Percentiles rank a stretch among this genome's conserved stretches.
Evolutionary conservation across 2,329 filamentous ascomycete species (phyloP).

Genomic region (Alternaria novae-zelandiae): DNA sequence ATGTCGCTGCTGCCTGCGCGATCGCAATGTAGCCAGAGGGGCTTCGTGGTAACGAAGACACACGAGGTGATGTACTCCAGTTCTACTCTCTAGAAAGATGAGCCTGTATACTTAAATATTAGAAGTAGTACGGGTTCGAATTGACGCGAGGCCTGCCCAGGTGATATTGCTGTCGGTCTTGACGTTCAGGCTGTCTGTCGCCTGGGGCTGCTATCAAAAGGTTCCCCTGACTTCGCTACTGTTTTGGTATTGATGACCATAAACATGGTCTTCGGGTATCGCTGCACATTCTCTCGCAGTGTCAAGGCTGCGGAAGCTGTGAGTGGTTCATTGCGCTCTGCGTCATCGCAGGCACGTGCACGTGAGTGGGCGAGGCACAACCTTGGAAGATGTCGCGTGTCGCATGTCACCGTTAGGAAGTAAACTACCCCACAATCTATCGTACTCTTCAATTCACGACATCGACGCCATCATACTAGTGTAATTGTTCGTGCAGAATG

Average conservation of each 20-base stretch:
- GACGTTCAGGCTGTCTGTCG: too few species aligned
- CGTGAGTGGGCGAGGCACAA: neutral
- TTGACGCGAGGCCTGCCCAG: too few species aligned
- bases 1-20: neutral
- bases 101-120: neutral
- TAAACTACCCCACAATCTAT: neutral
- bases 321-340: neutral
- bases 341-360: neutral
- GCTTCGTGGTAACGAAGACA: neutral
- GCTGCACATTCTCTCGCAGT: neutral
- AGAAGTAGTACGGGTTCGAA: too few species aligned
- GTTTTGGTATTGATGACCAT: neutral
- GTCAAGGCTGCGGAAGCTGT: neutral
- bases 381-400: neutral
- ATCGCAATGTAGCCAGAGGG: neutral
- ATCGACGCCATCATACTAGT: neutral
- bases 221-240: neutral
- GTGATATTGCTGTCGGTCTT: too few species aligned
- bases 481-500: neutral
- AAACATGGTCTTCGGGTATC: accelerated
- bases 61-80: neutral
- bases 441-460: neutral
- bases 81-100: neutral
- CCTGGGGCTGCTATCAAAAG: neutral
- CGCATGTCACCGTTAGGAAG: neutral